Conservation (phyloP, 768 basidiomycete species). For the Pholiota microspora region DNA sequence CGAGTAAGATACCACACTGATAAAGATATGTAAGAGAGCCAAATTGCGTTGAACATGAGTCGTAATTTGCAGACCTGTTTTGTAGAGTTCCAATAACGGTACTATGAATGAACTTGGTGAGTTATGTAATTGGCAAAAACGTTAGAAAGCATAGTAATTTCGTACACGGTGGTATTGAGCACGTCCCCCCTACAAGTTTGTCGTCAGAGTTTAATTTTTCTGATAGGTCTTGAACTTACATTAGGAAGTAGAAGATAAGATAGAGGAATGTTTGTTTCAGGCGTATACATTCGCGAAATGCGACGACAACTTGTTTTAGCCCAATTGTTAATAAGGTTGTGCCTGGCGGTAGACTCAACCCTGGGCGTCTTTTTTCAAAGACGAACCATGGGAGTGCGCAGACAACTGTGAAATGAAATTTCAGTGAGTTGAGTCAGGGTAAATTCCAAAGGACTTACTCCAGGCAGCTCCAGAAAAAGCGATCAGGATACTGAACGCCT, state of each 20-base stretch:
- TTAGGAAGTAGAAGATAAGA: slow-evolving; percentile 73
- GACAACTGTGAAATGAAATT: slow-evolving; percentile 36
- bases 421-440: not conserved
- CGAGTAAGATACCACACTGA: slow-evolving; percentile 67
- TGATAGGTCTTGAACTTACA: slow-evolving; percentile 45
- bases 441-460: slow-evolving; percentile 39
- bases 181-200: slow-evolving; percentile 63
- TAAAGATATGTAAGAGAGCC: not conserved
- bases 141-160: not conserved
- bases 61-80: slow-evolving; percentile 46
- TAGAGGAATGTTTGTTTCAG: slow-evolving; percentile 76
- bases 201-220: not conserved
- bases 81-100: slow-evolving; percentile 73
- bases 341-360: slow-evolving; percentile 55
- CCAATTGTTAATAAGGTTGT: slow-evolving; percentile 61
- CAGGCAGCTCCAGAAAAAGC: slow-evolving; percentile 79
- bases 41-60: not conserved
- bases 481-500: slow-evolving; percentile 72
- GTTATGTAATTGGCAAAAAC: not conserved
- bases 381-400: slow-evolving; percentile 77
- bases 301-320: slow-evolving; percentile 63
- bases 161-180: slow-evolving; percentile 71
- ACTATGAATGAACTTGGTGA: slow-evolving; percentile 35
- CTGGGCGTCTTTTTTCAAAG: slow-evolving; percentile 64
- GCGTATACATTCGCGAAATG: slow-evolving; percentile 60